Conservation (phyloP, 805 yeast genomes). For the Lachancea nothofagi region DNA sequence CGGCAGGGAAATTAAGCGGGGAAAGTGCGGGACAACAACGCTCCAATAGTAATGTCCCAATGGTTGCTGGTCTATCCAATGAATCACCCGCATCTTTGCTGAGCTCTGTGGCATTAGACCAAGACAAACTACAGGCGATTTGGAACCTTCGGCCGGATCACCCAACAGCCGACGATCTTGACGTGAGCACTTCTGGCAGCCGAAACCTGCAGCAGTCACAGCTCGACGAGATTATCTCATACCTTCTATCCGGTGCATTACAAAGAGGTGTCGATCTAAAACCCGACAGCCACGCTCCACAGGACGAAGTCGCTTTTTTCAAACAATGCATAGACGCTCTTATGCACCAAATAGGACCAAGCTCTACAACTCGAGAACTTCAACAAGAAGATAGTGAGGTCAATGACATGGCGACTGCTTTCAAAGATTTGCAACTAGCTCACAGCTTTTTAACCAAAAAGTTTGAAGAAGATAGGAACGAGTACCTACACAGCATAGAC, state of each 20-base stretch:
- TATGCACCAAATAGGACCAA: constrained; percentile 2
- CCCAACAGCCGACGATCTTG: not conserved
- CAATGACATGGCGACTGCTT: constrained; percentile 39
- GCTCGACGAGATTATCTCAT: constrained; percentile 28
- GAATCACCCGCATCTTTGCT: not conserved
- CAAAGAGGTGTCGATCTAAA: constrained; percentile 27
- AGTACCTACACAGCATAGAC: constrained; percentile 47
- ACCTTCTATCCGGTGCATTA: constrained; percentile 27
- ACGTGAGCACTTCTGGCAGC: constrained; percentile 4
- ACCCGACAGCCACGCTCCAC: constrained; percentile 10
- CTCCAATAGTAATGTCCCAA: not conserved
- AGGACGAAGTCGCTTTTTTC: constrained; percentile 22
- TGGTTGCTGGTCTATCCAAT: not conserved
- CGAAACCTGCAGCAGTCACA: constrained; percentile 6
- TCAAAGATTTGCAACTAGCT: constrained; percentile 64
- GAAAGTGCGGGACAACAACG: not conserved
- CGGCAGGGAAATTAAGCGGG: not conserved
- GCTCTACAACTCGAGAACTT: not conserved
- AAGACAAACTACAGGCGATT: not conserved
- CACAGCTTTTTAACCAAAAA: constrained; percentile 64
- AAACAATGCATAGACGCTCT: constrained; percentile 28
- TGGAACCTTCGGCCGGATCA: not conserved
- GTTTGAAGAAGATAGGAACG: constrained; percentile 58
- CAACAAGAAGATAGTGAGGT: constrained; percentile 9
- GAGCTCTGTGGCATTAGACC: constrained; percentile 3